phyloP scores from a whole-genome alignment of 1,284 basidiomycete species.

The Malassezia cuniculi region DNA sequence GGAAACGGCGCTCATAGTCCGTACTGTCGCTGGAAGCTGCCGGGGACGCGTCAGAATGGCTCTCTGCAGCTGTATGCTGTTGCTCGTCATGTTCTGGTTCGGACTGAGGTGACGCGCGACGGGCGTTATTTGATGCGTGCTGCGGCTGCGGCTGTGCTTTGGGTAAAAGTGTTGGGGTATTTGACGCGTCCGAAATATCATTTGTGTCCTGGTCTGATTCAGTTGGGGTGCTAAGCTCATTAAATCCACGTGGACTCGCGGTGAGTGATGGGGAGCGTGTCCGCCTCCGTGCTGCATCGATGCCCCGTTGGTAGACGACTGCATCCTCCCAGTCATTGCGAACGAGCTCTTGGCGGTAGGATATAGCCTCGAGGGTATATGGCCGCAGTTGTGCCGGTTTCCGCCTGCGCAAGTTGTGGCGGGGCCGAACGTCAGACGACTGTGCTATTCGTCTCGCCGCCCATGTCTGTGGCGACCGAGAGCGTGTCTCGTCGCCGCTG shows the following conservation, averaged over 20 bases:
- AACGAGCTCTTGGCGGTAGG: constrained; percentile 41
- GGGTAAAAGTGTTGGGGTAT: too few relatives aligned
- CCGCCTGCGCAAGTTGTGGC: constrained; percentile 34
- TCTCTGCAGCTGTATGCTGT: neutral
- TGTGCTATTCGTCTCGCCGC: too few relatives aligned
- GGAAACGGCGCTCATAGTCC: constrained; percentile 38
- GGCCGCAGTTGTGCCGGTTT: constrained; percentile 46
- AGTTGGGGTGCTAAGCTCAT: too few relatives aligned
- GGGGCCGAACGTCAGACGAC: constrained; percentile 8
- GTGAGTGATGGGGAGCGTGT: neutral
- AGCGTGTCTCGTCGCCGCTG: constrained; percentile 1
- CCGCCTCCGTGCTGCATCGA: constrained; percentile 3
- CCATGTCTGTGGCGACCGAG: neutral
- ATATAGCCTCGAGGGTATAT: constrained; percentile 43
- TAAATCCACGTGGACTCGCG: too few relatives aligned
- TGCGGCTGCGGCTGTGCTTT: too few relatives aligned
- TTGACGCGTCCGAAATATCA: too few relatives aligned
- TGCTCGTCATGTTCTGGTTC: too few relatives aligned
- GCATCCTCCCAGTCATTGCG: constrained; percentile 47
- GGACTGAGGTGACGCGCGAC: neutral
- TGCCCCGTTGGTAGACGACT: constrained; percentile 38
- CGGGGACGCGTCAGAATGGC: neutral
- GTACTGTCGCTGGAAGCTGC: constrained; percentile 24
- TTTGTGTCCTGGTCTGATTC: too few relatives aligned
- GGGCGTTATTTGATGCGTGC: too few relatives aligned